Evolutionary conservation across 2,329 filamentous ascomycete species (phyloP), one percentile per base, ranked within the genome.

Genomic region (Fusarium buharicum): DNA sequence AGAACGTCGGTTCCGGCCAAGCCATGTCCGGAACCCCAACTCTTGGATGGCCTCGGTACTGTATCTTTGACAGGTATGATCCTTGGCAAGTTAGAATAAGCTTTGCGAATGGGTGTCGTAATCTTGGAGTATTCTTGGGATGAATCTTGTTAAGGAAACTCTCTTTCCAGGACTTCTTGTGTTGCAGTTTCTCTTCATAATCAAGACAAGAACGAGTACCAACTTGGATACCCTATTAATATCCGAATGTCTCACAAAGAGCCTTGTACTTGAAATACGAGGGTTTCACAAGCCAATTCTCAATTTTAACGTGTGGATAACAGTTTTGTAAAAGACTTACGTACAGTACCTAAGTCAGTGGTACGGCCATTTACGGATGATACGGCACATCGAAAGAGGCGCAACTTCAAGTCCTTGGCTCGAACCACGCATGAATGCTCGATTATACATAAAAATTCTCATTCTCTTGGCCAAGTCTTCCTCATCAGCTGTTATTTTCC

Each of bases 1-100:
- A 49, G 34, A 14, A 20, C 39, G 43, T 47, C 49, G 27, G 22
- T 46, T 30, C 49, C 55, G 55, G 55, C 44, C 55, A 43, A 39
- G 37, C 8, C 13, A 27, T 49, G 18, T 13, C 50, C 51, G 28
- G 28, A 36, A 53, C 36, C 43, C 37, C 28, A 46, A 60, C 30
- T 10, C 22, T 22, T 37, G 30, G 33, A 45, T 45, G 45, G 18
- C 49, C 22, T 51, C 31, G 17, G 28, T 24, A 18, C 34, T 58
- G 54, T 24, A 53, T 17, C 30, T 47, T 22, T 22, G 20, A 6
- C 20, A 22, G 20, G 20, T 22, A 6, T 22, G 20, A 22, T 24
- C 22, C 22, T 24, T 24, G 22, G 22, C 22, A 8, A 24, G 22
- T 8, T 24, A 4, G 22, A 24, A 24, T 24, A 24, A 24, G 27